These are phyloP conservation scores for Gossypium thurberi DNA, from an alignment of 345 rosid genomes.

Conservation along the genomic window DNA sequence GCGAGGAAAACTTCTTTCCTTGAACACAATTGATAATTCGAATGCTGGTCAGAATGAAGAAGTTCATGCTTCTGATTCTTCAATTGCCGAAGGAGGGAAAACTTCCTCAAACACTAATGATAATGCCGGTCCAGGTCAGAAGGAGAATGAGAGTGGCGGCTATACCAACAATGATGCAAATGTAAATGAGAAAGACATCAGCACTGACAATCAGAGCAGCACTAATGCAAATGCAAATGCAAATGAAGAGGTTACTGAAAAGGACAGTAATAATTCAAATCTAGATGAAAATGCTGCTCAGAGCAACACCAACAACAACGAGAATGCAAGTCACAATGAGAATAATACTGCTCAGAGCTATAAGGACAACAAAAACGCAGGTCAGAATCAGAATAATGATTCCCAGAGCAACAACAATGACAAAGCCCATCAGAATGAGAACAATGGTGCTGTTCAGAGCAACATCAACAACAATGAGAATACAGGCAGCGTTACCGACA, in stretches of 20 bases:
- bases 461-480: neutral
- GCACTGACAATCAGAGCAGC: neutral
- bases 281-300: neutral
- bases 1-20: slow-evolving; percentile 21
- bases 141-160: neutral
- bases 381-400: slow-evolving; percentile 6
- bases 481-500: neutral
- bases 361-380: neutral
- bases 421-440: slow-evolving; percentile 18
- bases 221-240: slow-evolving; percentile 3
- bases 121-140: slow-evolving; percentile 15
- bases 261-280: slow-evolving; percentile 3
- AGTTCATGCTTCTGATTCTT: slow-evolving; percentile 16
- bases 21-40: slow-evolving; percentile 17
- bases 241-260: slow-evolving; percentile 2
- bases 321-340: slow-evolving; percentile 3
- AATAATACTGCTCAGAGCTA: neutral
- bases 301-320: neutral
- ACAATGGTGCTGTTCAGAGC: neutral
- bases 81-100: slow-evolving; percentile 19
- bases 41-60: neutral
- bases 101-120: slow-evolving; percentile 18
- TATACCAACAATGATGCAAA: neutral
- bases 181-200: neutral
- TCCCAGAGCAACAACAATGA: neutral